Percentiles rank a stretch among this genome's conserved stretches.
Conservation (phyloP, 2,329 filamentous ascomycete species). For the Neonectria neomacrospora region DNA sequence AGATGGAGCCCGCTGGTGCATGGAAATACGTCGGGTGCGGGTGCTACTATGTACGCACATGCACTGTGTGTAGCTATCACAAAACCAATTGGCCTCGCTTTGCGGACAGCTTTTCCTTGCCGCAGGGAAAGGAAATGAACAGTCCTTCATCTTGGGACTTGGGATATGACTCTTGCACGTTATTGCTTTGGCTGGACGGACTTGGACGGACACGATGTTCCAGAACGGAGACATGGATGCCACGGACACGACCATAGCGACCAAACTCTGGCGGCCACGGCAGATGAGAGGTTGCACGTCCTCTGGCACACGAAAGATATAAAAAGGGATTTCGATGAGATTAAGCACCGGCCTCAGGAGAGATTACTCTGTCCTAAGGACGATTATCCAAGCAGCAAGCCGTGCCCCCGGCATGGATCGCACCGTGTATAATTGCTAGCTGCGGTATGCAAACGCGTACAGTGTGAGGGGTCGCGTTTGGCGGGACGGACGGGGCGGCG, state of each 20-base stretch:
- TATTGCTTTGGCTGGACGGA: conserved; percentile 29
- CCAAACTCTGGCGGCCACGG: conserved; percentile 30
- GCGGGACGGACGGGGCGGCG: conserved; percentile 14
- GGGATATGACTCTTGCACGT: conserved; percentile 25
- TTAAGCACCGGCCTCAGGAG: conserved; percentile 40
- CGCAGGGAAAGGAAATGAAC: conserved; percentile 33
- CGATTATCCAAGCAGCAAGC: conserved; percentile 33
- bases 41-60: conserved; percentile 2
- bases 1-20: conserved; percentile 5
- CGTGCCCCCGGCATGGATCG: conserved; percentile 34
- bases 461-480: conserved; percentile 35
- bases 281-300: conserved; percentile 31
- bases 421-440: conserved; percentile 25
- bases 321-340: conserved; percentile 44
- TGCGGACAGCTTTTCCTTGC: conserved; percentile 12
- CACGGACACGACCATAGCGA: conserved; percentile 37
- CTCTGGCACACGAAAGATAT: conserved; percentile 26
- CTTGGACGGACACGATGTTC: conserved; percentile 32
- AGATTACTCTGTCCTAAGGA: conserved; percentile 44
- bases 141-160: conserved; percentile 23
- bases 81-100: neutral
- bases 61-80: conserved; percentile 8
- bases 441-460: conserved; percentile 36
- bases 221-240: conserved; percentile 39
- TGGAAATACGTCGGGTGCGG: conserved; percentile 2